These are phyloP conservation scores for Candida pseudocylindracea DNA, from an alignment of 1,139 yeast species.

Conservation along the genomic window DNA sequence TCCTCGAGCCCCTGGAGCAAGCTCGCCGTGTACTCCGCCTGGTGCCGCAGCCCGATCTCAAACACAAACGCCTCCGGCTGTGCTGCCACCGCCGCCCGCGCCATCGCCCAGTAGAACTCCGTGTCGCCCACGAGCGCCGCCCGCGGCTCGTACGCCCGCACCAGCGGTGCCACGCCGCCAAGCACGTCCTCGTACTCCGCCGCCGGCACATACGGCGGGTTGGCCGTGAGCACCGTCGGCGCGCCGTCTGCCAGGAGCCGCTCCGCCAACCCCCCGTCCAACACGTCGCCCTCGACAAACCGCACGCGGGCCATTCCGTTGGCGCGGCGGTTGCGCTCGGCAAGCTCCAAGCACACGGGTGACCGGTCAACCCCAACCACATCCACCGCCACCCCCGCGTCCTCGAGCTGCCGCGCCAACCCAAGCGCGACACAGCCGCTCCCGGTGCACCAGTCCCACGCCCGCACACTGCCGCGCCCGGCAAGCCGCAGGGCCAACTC, in stretches of 20 bases:
- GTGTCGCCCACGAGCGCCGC: slow-evolving; percentile 57
- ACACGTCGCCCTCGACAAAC: slow-evolving; percentile 4
- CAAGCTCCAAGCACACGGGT: slow-evolving; percentile 23
- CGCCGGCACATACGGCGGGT: slow-evolving; percentile 73
- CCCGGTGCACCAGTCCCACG: slow-evolving; percentile 75
- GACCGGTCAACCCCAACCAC: slow-evolving; percentile 43
- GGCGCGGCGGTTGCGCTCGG: slow-evolving; percentile 18
- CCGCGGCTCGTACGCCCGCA: slow-evolving; percentile 47
- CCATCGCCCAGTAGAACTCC: slow-evolving; percentile 43
- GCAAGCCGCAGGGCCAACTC: slow-evolving; percentile 11
- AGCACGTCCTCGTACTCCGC: slow-evolving; percentile 13
- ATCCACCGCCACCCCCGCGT: slow-evolving; percentile 9
- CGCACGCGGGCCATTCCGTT: slow-evolving; percentile 3
- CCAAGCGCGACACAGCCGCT: slow-evolving; percentile 67
- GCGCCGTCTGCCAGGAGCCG: slow-evolving; percentile 2
- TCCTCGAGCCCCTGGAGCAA: slow-evolving; percentile 1
- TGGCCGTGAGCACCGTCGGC: slow-evolving; percentile 40
- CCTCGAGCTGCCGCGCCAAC: slow-evolving; percentile 6
- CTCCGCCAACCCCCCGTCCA: slow-evolving; percentile 1
- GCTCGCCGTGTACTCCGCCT: slow-evolving; percentile 7
- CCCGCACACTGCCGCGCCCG: slow-evolving; percentile 1
- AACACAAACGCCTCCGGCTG: slow-evolving; percentile 15
- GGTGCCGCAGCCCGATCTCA: slow-evolving; percentile 17
- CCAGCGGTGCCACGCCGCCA: slow-evolving; percentile 30
- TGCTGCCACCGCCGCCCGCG: slow-evolving; percentile 16